phyloP scores from a whole-genome alignment of 257 asterid genomes.

The Coffea eugenioides region DNA sequence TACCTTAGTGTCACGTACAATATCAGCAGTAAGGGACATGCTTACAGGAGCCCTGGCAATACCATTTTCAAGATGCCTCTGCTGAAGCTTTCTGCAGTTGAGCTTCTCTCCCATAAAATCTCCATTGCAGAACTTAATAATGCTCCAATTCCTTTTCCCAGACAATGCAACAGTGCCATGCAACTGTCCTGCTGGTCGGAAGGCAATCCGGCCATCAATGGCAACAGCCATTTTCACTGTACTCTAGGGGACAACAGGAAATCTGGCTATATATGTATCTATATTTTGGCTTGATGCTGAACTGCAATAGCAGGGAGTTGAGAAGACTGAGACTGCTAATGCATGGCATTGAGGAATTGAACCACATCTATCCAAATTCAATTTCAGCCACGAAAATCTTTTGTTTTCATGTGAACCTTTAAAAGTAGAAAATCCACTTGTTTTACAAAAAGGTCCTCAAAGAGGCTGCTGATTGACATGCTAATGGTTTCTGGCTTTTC shows the following conservation, averaged over 20 bases:
- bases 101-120: slow-evolving; percentile 78
- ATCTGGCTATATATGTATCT: slow-evolving; percentile 14
- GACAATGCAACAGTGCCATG: slow-evolving; percentile 36
- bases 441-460: slow-evolving; percentile 30
- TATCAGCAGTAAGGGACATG: slow-evolving; percentile 64
- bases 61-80: slow-evolving; percentile 30
- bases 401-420: slow-evolving; percentile 48
- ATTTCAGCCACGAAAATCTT: slow-evolving; percentile 63
- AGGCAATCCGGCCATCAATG: slow-evolving; percentile 48
- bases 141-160: slow-evolving; percentile 34
- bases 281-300: slow-evolving; percentile 7
- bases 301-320: slow-evolving; percentile 4
- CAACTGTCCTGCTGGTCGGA: slow-evolving; percentile 47
- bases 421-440: slow-evolving; percentile 15
- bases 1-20: slow-evolving; percentile 84
- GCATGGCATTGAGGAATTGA: slow-evolving; percentile 48
- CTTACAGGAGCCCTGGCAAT: slow-evolving; percentile 29
- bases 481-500: slow-evolving; percentile 28
- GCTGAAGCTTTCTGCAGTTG: slow-evolving; percentile 34
- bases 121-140: slow-evolving; percentile 57
- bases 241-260: slow-evolving; percentile 15
- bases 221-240: slow-evolving; percentile 50
- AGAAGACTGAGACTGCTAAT: slow-evolving; percentile 20
- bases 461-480: slow-evolving; percentile 15
- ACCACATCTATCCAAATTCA: slow-evolving; percentile 68